Base-by-base conservation (phyloP, 192 early-diverging fungal species). In the Gonapodya sp. region DNA sequence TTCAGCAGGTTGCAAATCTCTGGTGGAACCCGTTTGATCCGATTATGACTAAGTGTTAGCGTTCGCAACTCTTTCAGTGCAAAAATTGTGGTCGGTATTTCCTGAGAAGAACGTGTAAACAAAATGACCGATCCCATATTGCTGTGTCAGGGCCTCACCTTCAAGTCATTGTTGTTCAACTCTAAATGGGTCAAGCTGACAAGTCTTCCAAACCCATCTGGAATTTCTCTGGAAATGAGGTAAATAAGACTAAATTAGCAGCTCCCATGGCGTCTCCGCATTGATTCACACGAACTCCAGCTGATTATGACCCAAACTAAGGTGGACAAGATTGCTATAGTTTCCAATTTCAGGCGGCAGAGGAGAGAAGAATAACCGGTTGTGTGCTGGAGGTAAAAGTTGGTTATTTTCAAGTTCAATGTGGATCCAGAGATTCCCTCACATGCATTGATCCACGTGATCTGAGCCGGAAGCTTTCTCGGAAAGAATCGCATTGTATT, bases 321-420 rank as follows among this genome's bases (percentile, higher is more conserved):
- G 79, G 31, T 24, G 35, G 14, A 36, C 34, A 31, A 79, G 24
- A 36, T 79, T 79, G 31, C 30, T 2, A 18, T 36, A 36, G 24
- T 34, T 79, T 24, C 79, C 79, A 30, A 79, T 79, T 16, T 36
- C 35, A 18, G 79, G 79, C 31, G 79, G n/a, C 35, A 79, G 34
- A 14, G 79, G 79, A 2, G 79, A 32, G 35, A 79, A 79, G 30
- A 79, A 79, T 31, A 79, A 36, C 18, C 79, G 31, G 36, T 79
- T 79, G 1, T 35, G 79, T 0, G 79, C 79, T 79, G 34, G 0
- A 79, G 2, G n/a, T 30, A 32, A n/a, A n/a, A n/a, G n/a, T n/a
- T n/a, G n/a, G n/a, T n/a, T n/a, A n/a, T n/a, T n/a, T n/a, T n/a
- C n/a, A n/a, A n/a, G n/a, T n/a, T n/a, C n/a, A n/a, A n/a, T n/a